Evolutionary conservation across 371 early-diverging fungal species (phyloP), one percentile per base, ranked within the genome.

Genomic region (Actinomucor elegans): DNA sequence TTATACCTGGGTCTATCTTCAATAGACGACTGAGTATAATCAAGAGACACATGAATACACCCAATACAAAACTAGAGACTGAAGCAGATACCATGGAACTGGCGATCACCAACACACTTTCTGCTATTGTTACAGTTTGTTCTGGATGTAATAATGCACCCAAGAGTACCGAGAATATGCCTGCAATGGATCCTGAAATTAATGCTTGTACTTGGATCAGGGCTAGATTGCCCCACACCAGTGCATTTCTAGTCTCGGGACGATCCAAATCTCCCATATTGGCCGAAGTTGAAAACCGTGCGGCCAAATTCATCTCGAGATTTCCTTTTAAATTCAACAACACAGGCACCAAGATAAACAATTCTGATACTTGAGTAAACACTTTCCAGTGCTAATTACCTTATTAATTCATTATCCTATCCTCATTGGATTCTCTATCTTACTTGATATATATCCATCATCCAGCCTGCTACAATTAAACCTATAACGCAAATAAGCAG

Each of bases 251-350:
- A 1, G 71, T 71, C 18, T 59, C 60, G 1, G 74, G 73, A 53
- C 71, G 52, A 61, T 87, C 86, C 40, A 87, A 61, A 42, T 80
- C 71, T 5, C 88, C 88, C 67, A 88, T 69, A 52, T 88, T 85
- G 4, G 89, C 86, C 74, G 81, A 83, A 3, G 94, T 93, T 5
- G 93, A 89, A 23, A 93, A 70, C 4, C 94, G 75, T 18, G 93
- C 85, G 2, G 93, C 88, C 48, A 93, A 78, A 56, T 91, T 94
- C 85, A 92, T 89, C 67, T 93, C 94, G 18, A 93, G 80, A 72
- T 93, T 94, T 45, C 94, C 93, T 57, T 93, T 94, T 24, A 93
- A 72, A 61, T 93, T 93, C 47, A 93, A 66, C 33, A 94, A 64
- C 36, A 93, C 86, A 14, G 94, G 89, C 7, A 92, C 88, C 63